phyloP scores from a whole-genome alignment of 1,284 basidiomycete genomes.

The Thecaphora thlaspeos region DNA sequence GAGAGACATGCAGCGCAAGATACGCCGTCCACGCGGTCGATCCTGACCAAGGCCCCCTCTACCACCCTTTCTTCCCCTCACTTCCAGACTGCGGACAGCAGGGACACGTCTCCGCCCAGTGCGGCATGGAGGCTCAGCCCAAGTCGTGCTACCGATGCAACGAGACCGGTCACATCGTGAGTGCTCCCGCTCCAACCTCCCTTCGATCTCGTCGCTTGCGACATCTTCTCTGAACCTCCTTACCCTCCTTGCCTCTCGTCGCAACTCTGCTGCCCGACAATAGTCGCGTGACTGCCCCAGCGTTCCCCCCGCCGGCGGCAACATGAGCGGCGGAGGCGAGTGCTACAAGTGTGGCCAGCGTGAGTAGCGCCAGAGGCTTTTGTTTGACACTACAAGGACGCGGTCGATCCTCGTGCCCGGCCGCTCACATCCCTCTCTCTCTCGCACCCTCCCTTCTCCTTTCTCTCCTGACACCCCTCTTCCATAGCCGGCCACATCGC shows the following conservation, averaged over 20 bases:
- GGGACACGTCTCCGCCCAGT: slow-evolving; percentile 50
- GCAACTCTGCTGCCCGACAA: no score
- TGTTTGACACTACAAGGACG: no score
- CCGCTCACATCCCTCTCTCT: not conserved
- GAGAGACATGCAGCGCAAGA: no score
- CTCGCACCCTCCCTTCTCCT: not conserved
- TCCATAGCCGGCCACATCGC: slow-evolving; percentile 52
- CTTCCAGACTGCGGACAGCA: slow-evolving; percentile 49
- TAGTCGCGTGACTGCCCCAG: slow-evolving; percentile 53
- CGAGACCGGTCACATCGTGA: slow-evolving; percentile 45
- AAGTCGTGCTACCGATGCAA: slow-evolving; percentile 56
- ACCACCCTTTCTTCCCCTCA: not conserved
- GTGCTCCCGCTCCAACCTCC: slow-evolving; percentile 1
- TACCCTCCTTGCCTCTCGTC: not conserved
- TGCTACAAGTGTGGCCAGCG: slow-evolving; percentile 50
- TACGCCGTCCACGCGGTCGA: no score
- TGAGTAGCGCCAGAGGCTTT: no score
- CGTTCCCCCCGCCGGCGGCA: slow-evolving; percentile 20
- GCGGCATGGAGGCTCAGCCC: slow-evolving; percentile 51
- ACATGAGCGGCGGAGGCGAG: slow-evolving; percentile 31
- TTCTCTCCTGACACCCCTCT: not conserved
- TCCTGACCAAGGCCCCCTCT: no score
- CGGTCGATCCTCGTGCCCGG: no score
- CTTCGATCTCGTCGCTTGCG: not conserved
- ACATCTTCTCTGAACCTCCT: not conserved